Base-by-base conservation (phyloP, 2,329 filamentous ascomycete species). In the Curvularia hawaiiensis region DNA sequence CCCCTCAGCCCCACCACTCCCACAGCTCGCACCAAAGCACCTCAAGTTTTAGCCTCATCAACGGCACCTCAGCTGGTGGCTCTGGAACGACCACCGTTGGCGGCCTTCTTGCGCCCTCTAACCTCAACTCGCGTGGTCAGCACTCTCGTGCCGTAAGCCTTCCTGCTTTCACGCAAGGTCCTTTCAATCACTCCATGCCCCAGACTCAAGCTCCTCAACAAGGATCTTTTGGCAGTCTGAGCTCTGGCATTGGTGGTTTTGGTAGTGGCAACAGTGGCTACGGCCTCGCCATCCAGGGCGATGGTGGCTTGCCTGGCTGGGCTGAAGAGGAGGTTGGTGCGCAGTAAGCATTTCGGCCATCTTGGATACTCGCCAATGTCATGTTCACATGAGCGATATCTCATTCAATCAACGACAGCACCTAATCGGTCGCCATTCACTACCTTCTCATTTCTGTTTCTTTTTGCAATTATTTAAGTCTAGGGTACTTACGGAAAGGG, bases 81-180 rank as follows among this genome's bases (percentile, higher is more conserved):
- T 82, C 83, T 24, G 85, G 84, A 35, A 80, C 89, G 2, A 88
- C 88, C 2, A 91, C 88, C 1, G 89, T 93, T 59, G 89, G 90
- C 43, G 90, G 90, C 8, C 84, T 96, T 38, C 83, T 95, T 50
- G 89, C 90, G 3, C 90, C 91, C 2, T 86, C 86, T 50, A 88
- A 85, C 63, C 73, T 85, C 52, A 84, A 79, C 54, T 81, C 80
- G 44, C 82, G 84, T 56, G 82, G 83, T 43, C 83, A 84, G 62
- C 87, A 90, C 72, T 94, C 87, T 71, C 89, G 95, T 38, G 92
- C 95, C 33, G 92, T 97, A 58, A 97, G 92, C 74, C 81, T 99
- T 70, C 95, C 95, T 1, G 86, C 85, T 6, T 88, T 88, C 73
- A 85, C 84, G 2, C 84, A 88, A 62, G 84, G 85, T 44, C 79